Evolutionary conservation across 331 rosid species (phyloP).

Genomic region (Phaseolus coccineus): DNA sequence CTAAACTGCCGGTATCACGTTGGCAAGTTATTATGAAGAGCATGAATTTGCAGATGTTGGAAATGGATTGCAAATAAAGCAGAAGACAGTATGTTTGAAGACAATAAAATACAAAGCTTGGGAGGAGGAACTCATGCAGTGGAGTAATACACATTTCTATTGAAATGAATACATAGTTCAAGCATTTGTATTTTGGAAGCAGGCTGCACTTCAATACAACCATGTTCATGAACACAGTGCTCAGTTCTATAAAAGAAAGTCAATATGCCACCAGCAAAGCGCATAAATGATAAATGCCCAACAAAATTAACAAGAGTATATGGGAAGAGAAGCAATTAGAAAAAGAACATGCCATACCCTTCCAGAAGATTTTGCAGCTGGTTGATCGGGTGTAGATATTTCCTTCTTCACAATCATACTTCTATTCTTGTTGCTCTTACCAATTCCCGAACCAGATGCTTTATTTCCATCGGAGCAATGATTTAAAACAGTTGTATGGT

Average conservation of each 20-base stretch:
- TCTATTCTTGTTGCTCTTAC: constrained; percentile 44
- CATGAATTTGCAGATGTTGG: too few species aligned
- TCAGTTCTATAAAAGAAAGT: not conserved
- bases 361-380: constrained; percentile 41
- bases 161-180: too few species aligned
- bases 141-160: too few species aligned
- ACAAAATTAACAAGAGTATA: not conserved
- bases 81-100: too few species aligned
- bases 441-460: constrained; percentile 44
- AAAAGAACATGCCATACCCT: constrained; percentile 55
- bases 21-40: not conserved
- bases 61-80: too few species aligned
- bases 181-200: too few species aligned
- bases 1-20: not conserved
- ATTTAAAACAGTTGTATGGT: constrained; percentile 62
- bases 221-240: not conserved
- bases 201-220: too few species aligned
- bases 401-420: constrained; percentile 57
- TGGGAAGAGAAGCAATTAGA: constrained; percentile 13
- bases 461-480: constrained; percentile 48
- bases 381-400: constrained; percentile 43
- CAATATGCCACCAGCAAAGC: not conserved
- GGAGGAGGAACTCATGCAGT: too few species aligned
- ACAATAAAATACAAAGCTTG: too few species aligned
- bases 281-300: constrained; percentile 9